phyloP scores from a whole-genome alignment of 2,329 filamentous ascomycete genomes.

The Sarocladiaceae sp. region DNA sequence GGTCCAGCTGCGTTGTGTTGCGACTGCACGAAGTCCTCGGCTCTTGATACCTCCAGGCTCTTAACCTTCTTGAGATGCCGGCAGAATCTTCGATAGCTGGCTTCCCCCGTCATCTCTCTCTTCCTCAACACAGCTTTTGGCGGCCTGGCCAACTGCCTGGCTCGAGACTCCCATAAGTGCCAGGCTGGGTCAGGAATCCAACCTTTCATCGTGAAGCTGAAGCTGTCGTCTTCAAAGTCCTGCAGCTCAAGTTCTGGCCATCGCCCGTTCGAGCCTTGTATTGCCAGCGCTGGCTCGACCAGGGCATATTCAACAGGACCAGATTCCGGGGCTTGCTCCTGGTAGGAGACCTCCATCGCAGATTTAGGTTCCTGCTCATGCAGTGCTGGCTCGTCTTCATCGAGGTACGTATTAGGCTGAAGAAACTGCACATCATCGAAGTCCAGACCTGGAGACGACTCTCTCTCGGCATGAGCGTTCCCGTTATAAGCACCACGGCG shows the following conservation, averaged over 20 bases:
- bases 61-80: not conserved
- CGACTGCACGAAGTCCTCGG: constrained; percentile 18
- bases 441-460: not conserved
- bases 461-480: not conserved
- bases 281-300: not conserved
- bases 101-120: not conserved
- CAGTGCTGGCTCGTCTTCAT: constrained; percentile 18
- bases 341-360: not conserved
- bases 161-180: constrained; percentile 2
- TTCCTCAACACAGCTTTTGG: not conserved
- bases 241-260: constrained; percentile 25
- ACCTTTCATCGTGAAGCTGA: constrained; percentile 36
- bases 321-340: not conserved
- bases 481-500: not conserved
- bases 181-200: constrained; percentile 32
- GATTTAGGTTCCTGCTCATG: too few species aligned
- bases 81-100: not conserved
- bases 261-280: constrained; percentile 17
- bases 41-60: constrained; percentile 1
- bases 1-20: constrained; percentile 20
- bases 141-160: not conserved
- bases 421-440: constrained; percentile 27
- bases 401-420: constrained; percentile 34
- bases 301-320: not conserved
- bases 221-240: constrained; percentile 29